Base-by-base conservation (phyloP, 352 stramenopile genomes). In the Pythium periplocum region DNA sequence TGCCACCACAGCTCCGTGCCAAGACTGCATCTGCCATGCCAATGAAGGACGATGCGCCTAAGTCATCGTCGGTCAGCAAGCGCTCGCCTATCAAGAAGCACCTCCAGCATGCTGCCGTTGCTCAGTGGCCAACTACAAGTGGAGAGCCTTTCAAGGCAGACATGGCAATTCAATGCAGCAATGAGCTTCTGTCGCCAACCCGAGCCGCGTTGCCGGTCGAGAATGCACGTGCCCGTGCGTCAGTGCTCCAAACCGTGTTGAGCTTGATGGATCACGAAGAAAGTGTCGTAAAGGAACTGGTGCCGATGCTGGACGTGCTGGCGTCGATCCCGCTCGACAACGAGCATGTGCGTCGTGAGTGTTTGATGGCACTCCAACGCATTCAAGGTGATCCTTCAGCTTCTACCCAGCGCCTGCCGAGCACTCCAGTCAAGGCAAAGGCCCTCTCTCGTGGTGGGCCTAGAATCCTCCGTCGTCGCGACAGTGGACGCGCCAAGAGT, bases 81-180 rank as follows among this genome's bases (percentile, higher is more conserved):
- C 57, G 71, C 49, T 85, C 78, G 3, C 75, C 78, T 10, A 70
- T 80, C 59, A 86, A 88, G 59, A 87, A 85, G 49, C 71, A 81
- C 33, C 50, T 78, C 2, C 51, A 68, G 48, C 53, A 75, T 42
- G 66, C 60, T 1, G 26, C 53, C 39, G 31, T 44, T 12, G 4
- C 45, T 26, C 17, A 26, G 17, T 26, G 17, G 17, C 17, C 17
- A 26, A 26, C 17, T 26, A 26, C 17, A 26, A 26, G 17, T 26
- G 17, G 17, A 26, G 17, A 26, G 17, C 17, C 17, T 26, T 26
- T 26, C 17, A 26, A 26, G 17, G 17, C 17, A 26, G 17, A 26
- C 17, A 26, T 26, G 17, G 17, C 17, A 26, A 26, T 26, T 26
- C 17, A 0, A 26, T 0, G 17, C 17, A 26, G 17, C 17, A 26